Conservation (phyloP, 495 filamentous ascomycete genomes). For the Lophiostoma macrostomum region DNA sequence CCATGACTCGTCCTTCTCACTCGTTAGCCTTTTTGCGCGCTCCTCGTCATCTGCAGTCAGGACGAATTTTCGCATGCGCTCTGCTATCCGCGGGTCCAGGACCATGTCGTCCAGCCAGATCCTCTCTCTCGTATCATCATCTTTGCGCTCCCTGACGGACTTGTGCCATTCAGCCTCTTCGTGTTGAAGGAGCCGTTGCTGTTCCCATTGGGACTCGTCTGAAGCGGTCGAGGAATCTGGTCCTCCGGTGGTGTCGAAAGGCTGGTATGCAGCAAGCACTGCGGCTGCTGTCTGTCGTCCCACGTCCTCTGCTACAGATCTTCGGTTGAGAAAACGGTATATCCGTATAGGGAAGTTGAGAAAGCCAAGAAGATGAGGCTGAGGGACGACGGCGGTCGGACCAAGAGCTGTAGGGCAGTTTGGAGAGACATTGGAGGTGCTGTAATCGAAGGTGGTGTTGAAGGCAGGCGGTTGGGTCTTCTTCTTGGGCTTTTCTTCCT, state of each 20-base stretch:
- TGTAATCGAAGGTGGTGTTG: slow-evolving; percentile 68
- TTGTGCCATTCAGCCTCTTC: slow-evolving; percentile 92
- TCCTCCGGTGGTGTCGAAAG: slow-evolving; percentile 41
- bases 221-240: slow-evolving; percentile 31
- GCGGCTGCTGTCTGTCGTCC: slow-evolving; percentile 86
- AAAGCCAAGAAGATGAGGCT: slow-evolving; percentile 93
- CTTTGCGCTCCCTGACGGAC: slow-evolving; percentile 62
- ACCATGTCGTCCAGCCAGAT: slow-evolving; percentile 77
- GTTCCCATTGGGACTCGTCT: slow-evolving; percentile 52
- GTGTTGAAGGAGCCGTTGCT: slow-evolving; percentile 62
- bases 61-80: slow-evolving; percentile 77
- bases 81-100: slow-evolving; percentile 72
- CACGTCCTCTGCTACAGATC: slow-evolving; percentile 77
- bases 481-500: slow-evolving; percentile 48
- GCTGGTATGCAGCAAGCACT: slow-evolving; percentile 63
- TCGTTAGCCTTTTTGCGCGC: slow-evolving; percentile 57
- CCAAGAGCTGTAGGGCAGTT: slow-evolving; percentile 58
- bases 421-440: slow-evolving; percentile 56
- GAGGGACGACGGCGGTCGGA: slow-evolving; percentile 67
- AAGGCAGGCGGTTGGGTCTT: slow-evolving; percentile 59
- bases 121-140: slow-evolving; percentile 41
- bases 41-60: slow-evolving; percentile 62
- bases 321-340: slow-evolving; percentile 84
- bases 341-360: slow-evolving; percentile 82
- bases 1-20: slow-evolving; percentile 58